Evolutionary conservation across 306 rosid genomes (phyloP).

Genomic region (Acacia acuminata): DNA sequence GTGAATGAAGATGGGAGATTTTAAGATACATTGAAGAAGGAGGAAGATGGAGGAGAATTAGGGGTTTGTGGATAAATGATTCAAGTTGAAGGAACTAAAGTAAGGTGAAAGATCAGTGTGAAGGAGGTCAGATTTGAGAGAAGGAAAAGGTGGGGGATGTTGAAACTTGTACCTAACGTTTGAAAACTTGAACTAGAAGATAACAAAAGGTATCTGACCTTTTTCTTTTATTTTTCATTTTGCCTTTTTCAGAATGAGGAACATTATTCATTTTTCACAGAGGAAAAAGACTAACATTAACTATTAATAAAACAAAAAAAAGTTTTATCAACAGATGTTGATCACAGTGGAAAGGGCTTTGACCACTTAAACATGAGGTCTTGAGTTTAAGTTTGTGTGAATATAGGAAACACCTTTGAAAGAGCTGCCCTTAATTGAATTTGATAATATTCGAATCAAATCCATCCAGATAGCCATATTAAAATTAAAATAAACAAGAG

Average conservation of each 20-base stretch:
- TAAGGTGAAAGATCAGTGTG: constrained; percentile 46
- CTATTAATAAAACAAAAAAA: neutral
- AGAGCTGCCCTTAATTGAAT: too few relatives aligned
- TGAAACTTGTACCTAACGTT: constrained; percentile 48
- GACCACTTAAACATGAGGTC: too few relatives aligned
- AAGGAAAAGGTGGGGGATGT: constrained; percentile 36
- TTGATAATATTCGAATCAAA: too few relatives aligned
- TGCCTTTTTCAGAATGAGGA: constrained; percentile 23
- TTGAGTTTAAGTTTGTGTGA: too few relatives aligned
- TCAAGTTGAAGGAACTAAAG: constrained; percentile 33
- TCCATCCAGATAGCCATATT: too few relatives aligned
- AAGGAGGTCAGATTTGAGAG: constrained; percentile 39
- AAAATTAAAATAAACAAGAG: neutral
- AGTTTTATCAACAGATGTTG: too few relatives aligned
- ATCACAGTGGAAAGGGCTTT: too few relatives aligned
- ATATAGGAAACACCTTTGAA: too few relatives aligned
- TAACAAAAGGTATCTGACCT: constrained; percentile 38
- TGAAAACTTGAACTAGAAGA: constrained; percentile 47
- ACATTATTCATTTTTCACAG: neutral
- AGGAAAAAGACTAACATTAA: neutral
- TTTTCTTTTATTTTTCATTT: neutral
- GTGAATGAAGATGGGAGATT: neutral
- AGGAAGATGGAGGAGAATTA: constrained; percentile 1
- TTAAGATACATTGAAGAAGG: constrained; percentile 19
- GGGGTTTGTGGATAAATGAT: constrained; percentile 19